A percentile compares a stretch with the other conserved stretches of the same genome.
phyloP scores from a whole-genome alignment of 306 rosid genomes.

The Quercus dentata region DNA sequence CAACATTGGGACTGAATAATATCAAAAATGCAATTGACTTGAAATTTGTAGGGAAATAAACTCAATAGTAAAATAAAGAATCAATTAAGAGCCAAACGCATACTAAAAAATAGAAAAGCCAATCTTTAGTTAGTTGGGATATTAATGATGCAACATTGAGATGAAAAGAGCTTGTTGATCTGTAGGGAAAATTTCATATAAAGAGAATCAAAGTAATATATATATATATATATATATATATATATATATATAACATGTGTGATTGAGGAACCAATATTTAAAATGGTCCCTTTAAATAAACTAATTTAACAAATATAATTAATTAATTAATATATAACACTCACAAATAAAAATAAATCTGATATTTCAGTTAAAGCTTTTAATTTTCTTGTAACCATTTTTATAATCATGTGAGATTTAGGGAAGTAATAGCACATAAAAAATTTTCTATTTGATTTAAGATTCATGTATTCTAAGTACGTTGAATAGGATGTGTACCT shows the following conservation, averaged over 20 bases:
- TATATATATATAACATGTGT: no score
- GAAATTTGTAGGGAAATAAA: no score
- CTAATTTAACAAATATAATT: conserved; percentile 2
- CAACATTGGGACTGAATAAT: accelerated
- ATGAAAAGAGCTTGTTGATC: background rate
- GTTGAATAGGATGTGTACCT: no score
- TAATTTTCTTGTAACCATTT: conserved; percentile 12
- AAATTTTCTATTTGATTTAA: no score
- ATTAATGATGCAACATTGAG: background rate
- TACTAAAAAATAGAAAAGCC: background rate
- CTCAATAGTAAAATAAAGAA: no score
- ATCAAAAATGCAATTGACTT: no score
- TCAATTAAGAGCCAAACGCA: background rate
- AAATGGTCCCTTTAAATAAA: background rate
- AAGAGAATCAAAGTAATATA: background rate
- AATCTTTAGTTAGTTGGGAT: conserved; percentile 4
- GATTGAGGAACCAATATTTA: background rate
- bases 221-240: no score
- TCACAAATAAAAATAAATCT: background rate
- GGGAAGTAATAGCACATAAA: no score
- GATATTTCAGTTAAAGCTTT: background rate
- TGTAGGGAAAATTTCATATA: background rate
- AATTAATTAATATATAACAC: background rate
- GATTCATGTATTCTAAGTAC: no score
- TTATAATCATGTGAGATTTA: background rate